Conservation (phyloP, 2,329 filamentous ascomycete genomes). For the Stagonosporopsis tanaceti region DNA sequence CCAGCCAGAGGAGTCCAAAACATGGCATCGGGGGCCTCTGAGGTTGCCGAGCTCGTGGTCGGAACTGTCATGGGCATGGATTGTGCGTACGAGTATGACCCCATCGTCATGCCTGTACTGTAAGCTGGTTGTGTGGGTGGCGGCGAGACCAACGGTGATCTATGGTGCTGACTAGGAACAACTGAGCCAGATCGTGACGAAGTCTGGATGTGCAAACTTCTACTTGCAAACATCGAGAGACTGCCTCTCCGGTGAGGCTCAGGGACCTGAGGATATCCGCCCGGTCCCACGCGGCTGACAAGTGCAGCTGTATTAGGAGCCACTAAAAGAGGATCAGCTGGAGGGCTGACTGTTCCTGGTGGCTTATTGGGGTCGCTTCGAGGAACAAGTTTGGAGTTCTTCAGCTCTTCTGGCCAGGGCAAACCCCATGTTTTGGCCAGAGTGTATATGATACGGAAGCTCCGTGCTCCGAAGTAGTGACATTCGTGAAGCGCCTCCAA, state of each 20-base stretch:
- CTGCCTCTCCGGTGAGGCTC: conserved; percentile 34
- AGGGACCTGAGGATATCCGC: conserved; percentile 10
- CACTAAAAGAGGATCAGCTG: conserved; percentile 29
- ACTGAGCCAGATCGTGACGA: conserved; percentile 30
- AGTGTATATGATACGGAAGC: conserved; percentile 53
- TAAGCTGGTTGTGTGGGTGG: conserved; percentile 22
- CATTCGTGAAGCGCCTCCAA: conserved; percentile 54
- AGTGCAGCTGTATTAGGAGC: conserved; percentile 23
- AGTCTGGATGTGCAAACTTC: conserved; percentile 27
- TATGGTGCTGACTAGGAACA: conserved; percentile 24
- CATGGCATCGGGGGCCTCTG: conserved; percentile 32
- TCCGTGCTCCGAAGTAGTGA: conserved; percentile 54
- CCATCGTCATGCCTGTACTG: conserved; percentile 20
- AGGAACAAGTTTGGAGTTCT: conserved; percentile 37
- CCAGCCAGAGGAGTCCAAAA: conserved; percentile 53
- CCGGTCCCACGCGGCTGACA: conserved; percentile 20
- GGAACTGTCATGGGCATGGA: conserved; percentile 22
- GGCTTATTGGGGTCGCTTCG: conserved; percentile 20
- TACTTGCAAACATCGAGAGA: conserved; percentile 41
- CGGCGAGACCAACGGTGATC: conserved; percentile 25
- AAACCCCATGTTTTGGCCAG: conserved; percentile 56
- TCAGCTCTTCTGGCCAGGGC: conserved; percentile 50
- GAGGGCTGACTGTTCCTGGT: conserved; percentile 29
- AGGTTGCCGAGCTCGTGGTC: conserved; percentile 21
- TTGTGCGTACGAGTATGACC: conserved; percentile 30